phyloP scores from a whole-genome alignment of 805 yeast genomes.

The Dipodascopsis uninucleata region DNA sequence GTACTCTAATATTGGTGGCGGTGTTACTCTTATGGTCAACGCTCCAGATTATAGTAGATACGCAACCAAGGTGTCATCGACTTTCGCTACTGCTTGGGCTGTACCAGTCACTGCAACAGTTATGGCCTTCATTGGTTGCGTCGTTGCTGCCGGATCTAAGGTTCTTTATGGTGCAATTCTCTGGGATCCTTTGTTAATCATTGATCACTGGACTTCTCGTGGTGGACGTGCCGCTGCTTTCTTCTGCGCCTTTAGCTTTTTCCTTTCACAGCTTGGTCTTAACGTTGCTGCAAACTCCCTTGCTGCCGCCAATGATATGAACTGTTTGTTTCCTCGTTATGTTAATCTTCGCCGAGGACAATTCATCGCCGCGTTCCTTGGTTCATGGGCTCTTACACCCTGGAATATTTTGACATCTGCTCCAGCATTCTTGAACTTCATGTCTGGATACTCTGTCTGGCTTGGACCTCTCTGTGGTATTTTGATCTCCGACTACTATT shows the following conservation, averaged over 20 bases:
- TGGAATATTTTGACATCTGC: constrained; percentile 43
- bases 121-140: constrained; percentile 22
- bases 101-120: constrained; percentile 19
- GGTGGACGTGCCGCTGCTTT: constrained; percentile 45
- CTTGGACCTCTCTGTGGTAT: constrained; percentile 44
- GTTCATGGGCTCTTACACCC: constrained; percentile 41
- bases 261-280: constrained; percentile 38
- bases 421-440: constrained; percentile 38
- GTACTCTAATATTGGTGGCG: constrained; percentile 41
- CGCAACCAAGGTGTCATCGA: constrained; percentile 35
- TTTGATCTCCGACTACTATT: constrained; percentile 40
- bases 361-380: constrained; percentile 37
- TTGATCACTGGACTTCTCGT: constrained; percentile 41
- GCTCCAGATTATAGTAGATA: constrained; percentile 45
- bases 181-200: constrained; percentile 26
- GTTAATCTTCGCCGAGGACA: constrained; percentile 48
- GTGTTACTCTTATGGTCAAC: constrained; percentile 41
- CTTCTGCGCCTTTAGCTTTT: constrained; percentile 39
- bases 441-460: constrained; percentile 42
- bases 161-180: constrained; percentile 18
- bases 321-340: constrained; percentile 46
- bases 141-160: constrained; percentile 25
- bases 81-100: constrained; percentile 10
- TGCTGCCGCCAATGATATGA: constrained; percentile 40
- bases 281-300: constrained; percentile 41